These are phyloP conservation scores for Daldinia decipiens DNA, from an alignment of 495 filamentous ascomycete species.

Conservation along the genomic window DNA sequence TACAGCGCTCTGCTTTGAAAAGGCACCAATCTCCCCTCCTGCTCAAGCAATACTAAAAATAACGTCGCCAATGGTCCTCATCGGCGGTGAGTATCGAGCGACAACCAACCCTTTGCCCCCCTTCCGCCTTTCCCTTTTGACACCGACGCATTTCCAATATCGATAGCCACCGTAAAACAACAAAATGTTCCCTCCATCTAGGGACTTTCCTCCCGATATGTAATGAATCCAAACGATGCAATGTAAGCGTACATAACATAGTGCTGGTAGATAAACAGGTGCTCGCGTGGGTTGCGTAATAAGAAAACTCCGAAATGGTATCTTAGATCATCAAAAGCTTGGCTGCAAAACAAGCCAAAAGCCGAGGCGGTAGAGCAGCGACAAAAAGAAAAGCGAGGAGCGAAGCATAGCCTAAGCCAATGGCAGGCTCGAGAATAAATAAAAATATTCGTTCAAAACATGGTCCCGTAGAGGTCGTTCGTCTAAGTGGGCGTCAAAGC, in stretches of 20 bases:
- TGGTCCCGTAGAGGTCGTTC: slow-evolving; percentile 41
- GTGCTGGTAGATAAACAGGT: slow-evolving; percentile 25
- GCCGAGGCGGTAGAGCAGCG: slow-evolving; percentile 8
- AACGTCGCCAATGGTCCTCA: slow-evolving; percentile 14
- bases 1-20: slow-evolving; percentile 34
- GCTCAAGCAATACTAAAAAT: slow-evolving; percentile 13
- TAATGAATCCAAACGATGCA: slow-evolving; percentile 29
- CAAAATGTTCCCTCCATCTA: slow-evolving; percentile 25
- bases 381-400: slow-evolving; percentile 22
- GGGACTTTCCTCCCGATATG: slow-evolving; percentile 10
- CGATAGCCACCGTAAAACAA: slow-evolving; percentile 35
- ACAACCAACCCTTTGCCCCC: slow-evolving; percentile 19
- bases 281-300: slow-evolving; percentile 25
- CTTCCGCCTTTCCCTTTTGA: slow-evolving; percentile 19
- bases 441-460: slow-evolving; percentile 41
- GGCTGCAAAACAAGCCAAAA: slow-evolving; percentile 14
- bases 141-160: slow-evolving; percentile 31
- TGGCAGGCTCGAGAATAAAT: slow-evolving; percentile 21
- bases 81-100: slow-evolving; percentile 14
- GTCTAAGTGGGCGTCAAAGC: slow-evolving; percentile 32
- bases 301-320: slow-evolving; percentile 42
- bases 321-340: slow-evolving; percentile 37
- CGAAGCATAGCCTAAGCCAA: slow-evolving; percentile 7
- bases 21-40: slow-evolving; percentile 13
- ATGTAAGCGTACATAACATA: slow-evolving; percentile 31